Evolutionary conservation across 2,329 filamentous ascomycete species (phyloP).

Genomic region (Penicillium sp.): DNA sequence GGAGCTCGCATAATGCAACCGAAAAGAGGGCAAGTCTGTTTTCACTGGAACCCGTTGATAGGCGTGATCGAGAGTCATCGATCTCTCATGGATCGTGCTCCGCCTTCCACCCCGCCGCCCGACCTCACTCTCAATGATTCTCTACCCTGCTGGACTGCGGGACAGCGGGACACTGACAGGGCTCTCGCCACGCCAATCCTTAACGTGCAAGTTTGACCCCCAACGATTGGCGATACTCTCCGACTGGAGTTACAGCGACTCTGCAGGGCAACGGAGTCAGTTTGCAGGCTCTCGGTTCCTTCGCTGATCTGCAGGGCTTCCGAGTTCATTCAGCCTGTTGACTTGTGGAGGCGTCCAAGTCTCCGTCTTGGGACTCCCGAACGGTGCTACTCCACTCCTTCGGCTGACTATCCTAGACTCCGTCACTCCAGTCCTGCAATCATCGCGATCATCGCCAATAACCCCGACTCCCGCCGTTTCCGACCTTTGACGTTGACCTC

Average conservation of each 20-base stretch:
- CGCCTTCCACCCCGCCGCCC: too few relatives aligned
- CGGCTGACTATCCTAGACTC: too few relatives aligned
- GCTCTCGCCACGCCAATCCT: too few relatives aligned
- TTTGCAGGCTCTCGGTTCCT: not conserved
- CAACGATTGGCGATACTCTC: too few relatives aligned
- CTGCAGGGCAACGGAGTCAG: not conserved
- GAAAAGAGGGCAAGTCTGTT: slow-evolving; percentile 3
- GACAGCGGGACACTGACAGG: too few relatives aligned
- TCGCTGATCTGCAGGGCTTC: not conserved
- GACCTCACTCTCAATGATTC: too few relatives aligned
- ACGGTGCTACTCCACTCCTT: not conserved
- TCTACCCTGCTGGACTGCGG: too few relatives aligned
- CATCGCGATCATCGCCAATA: not conserved
- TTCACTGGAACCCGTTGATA: not conserved
- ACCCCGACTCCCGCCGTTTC: too few relatives aligned
- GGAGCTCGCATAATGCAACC: slow-evolving; percentile 11
- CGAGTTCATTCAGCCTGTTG: not conserved
- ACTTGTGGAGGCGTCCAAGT: not conserved
- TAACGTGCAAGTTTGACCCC: too few relatives aligned
- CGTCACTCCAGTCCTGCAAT: not conserved
- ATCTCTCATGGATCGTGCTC: too few relatives aligned
- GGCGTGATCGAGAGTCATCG: not conserved
- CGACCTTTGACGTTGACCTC: not conserved
- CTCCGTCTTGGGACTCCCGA: not conserved
- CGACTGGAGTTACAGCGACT: not conserved